A percentile compares a stretch with the other conserved stretches of the same genome.
phyloP scores from a whole-genome alignment of 1,284 basidiomycete species.

The Porodaedalea pini region DNA sequence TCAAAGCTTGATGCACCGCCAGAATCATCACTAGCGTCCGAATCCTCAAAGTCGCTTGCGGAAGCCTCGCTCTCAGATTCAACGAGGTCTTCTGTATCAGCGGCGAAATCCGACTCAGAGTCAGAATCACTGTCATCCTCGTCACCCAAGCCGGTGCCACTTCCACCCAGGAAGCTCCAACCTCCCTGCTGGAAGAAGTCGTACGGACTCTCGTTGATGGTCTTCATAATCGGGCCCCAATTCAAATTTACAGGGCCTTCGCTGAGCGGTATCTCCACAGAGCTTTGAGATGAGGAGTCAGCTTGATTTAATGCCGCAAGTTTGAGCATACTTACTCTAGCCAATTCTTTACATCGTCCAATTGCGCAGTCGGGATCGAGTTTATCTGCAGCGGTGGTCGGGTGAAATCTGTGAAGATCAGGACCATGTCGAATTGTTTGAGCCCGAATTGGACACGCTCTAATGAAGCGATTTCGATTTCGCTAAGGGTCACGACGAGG shows the following conservation, averaged over 20 bases:
- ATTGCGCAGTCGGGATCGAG: constrained; percentile 84
- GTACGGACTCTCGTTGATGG: constrained; percentile 91
- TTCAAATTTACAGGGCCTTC: constrained; percentile 98
- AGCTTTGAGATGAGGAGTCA: constrained; percentile 44
- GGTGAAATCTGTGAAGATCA: constrained; percentile 96
- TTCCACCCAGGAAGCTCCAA: constrained; percentile 87
- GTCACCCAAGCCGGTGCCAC: constrained; percentile 69
- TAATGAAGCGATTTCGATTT: constrained; percentile 95
- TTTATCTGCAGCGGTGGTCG: constrained; percentile 92
- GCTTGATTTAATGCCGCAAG: neutral
- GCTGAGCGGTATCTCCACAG: constrained; percentile 93
- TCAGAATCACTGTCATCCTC: constrained; percentile 66
- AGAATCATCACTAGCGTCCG: constrained; percentile 66
- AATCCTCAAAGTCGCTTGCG: constrained; percentile 54
- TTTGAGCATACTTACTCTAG: constrained; percentile 71
- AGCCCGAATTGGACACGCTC: constrained; percentile 97
- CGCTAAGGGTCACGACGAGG: constrained; percentile 90
- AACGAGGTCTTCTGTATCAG: constrained; percentile 52
- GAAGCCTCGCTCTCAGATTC: constrained; percentile 51
- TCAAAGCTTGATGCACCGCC: constrained; percentile 65
- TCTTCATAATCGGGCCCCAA: constrained; percentile 98
- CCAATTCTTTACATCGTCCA: constrained; percentile 98
- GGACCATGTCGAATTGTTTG: constrained; percentile 96
- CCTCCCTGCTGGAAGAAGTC: constrained; percentile 97
- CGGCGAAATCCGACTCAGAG: constrained; percentile 79